phyloP scores from a whole-genome alignment of 768 basidiomycete species.

The Mycena pura region DNA sequence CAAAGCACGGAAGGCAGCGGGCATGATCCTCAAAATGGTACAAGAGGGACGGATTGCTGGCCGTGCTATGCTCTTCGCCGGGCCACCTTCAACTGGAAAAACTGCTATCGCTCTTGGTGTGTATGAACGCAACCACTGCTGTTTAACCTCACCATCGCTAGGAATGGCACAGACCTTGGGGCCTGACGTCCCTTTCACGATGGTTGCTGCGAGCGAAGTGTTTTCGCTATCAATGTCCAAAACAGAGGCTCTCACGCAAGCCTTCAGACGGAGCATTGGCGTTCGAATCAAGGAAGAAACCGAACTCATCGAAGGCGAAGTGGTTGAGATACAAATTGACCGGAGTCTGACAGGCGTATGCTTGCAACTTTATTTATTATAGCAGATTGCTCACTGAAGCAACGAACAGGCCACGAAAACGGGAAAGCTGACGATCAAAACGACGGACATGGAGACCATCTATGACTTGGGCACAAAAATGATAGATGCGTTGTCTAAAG shows the following conservation, averaged over 20 bases:
- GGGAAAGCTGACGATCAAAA: conserved; percentile 96
- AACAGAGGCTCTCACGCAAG: conserved; percentile 97
- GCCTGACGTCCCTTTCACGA: conserved; percentile 94
- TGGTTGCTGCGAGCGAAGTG: conserved; percentile 97
- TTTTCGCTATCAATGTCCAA: conserved; percentile 99
- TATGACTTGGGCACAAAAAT: conserved; percentile 99
- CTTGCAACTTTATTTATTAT: conserved; percentile 12
- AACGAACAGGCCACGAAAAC: conserved; percentile 90
- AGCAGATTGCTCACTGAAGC: background rate
- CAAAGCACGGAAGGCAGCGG: conserved; percentile 96
- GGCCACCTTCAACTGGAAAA: conserved; percentile 96
- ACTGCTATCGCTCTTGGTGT: conserved; percentile 96
- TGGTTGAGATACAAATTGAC: conserved; percentile 99
- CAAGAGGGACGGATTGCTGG: conserved; percentile 96
- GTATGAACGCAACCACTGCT: conserved; percentile 30
- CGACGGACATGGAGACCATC: conserved; percentile 99
- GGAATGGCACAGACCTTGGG: conserved; percentile 98
- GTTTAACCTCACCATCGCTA: conserved; percentile 33
- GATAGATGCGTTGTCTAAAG: conserved; percentile 97
- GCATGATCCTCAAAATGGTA: conserved; percentile 98
- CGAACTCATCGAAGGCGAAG: conserved; percentile 97
- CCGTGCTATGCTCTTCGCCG: conserved; percentile 95
- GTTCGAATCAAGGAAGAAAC: conserved; percentile 98
- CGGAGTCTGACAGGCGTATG: conserved; percentile 91
- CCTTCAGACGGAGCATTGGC: conserved; percentile 94